phyloP scores from a whole-genome alignment of 2,329 filamentous ascomycete genomes.

The Amphichorda felina region DNA sequence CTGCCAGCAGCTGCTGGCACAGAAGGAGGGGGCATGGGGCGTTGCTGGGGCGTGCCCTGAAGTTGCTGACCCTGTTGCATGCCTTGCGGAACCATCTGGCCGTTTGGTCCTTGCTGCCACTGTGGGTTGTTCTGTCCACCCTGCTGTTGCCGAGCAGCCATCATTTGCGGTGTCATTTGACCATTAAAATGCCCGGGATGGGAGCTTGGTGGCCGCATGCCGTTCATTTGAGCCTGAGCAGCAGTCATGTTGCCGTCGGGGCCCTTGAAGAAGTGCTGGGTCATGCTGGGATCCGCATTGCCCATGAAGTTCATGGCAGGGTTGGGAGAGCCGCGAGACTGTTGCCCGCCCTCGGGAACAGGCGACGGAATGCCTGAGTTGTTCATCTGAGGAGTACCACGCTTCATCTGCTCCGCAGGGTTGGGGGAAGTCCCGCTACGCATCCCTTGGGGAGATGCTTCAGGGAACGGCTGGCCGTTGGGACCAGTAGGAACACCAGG shows the following conservation, averaged over 20 bases:
- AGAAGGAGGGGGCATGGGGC: conserved; percentile 56
- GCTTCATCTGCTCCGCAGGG: conserved; percentile 68
- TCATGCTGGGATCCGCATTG: conserved; percentile 49
- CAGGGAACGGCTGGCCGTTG: conserved; percentile 53
- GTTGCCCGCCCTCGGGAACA: conserved; percentile 55
- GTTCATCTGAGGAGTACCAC: conserved; percentile 62
- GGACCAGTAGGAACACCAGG: conserved; percentile 42
- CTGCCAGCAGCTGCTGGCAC: conserved; percentile 36
- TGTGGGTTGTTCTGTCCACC: conserved; percentile 14
- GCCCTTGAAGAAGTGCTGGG: conserved; percentile 46
- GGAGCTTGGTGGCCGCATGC: conserved; percentile 58
- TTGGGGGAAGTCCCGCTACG: conserved; percentile 65
- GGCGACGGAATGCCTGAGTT: conserved; percentile 58
- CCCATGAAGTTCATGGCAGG: conserved; percentile 50
- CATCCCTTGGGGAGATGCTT: conserved; percentile 57
- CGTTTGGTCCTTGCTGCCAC: conserved; percentile 28
- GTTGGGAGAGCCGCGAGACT: conserved; percentile 55
- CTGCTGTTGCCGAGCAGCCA: conserved; percentile 34
- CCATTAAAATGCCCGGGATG: conserved; percentile 50
- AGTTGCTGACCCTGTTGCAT: conserved; percentile 31
- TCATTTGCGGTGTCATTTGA: conserved; percentile 49
- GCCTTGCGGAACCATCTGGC: conserved; percentile 25
- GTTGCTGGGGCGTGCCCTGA: conserved; percentile 62
- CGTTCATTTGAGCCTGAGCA: conserved; percentile 43
- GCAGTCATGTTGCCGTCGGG: conserved; percentile 44